Evolutionary conservation across 2,329 filamentous ascomycete genomes (phyloP), one percentile per base, ranked within the genome.

Genomic region (Pyrenochaeta sp.): DNA sequence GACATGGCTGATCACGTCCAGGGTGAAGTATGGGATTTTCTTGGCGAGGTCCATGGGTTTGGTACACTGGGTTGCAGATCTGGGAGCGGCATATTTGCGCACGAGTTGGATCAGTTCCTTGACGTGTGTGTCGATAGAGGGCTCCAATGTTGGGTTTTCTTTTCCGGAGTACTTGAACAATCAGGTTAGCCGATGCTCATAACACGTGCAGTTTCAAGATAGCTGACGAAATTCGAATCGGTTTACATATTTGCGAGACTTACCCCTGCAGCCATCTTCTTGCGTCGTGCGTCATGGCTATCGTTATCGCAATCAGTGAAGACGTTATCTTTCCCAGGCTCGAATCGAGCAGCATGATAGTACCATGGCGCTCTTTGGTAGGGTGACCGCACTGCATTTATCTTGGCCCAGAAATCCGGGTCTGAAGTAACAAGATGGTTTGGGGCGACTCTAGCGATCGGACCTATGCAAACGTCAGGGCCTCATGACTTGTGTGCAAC

Each of bases 1-100:
- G 4, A 84, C 59, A 29, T 76, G 74, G 22, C 74, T 79, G 50
- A 85, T 81, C 26, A 82, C 75, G 44, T 84, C 82, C 4, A 84
- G 65, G 0, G 80, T 81, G 41, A 83, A 77, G 65, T 73, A 68
- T 28, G 81, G 77, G 3, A 74, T 72, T 47, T 80, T 79, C 5
- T 66, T 65, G 3, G 72, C 75, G 37, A 79, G 58, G 43, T 83
- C 78, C 55, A 82, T 67, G 3, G 69, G 57, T 1, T 56, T 73
- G 4, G 75, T 65, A 24, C 50, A 26, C 6, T 41, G 29, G 5
- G 34, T 52, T 6, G 58, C 61, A 7, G 49, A 19, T 11, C 48
- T 28, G 4, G 61, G 26, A 7, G 54, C 29, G 15, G 63, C 56
- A 49, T 78, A 83, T 52, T 77, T 78, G 43, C 75, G 71, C 24